Conservation (phyloP, 1,284 basidiomycete genomes). For the Austroboletus olivaceoglutinosus region DNA sequence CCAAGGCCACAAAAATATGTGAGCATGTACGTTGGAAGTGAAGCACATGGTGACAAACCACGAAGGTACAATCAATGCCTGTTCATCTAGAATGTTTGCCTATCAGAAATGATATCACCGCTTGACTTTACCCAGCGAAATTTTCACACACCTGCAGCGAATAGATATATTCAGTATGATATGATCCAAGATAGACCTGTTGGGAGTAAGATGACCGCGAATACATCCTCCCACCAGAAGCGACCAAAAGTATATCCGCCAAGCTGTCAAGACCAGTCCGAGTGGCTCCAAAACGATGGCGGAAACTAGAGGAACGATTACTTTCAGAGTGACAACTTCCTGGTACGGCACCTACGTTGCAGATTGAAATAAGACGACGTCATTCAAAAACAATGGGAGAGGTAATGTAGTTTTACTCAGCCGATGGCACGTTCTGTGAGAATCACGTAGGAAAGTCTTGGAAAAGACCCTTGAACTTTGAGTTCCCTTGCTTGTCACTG, state of each 20-base stretch:
- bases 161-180: conserved; percentile 1
- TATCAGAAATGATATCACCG: not conserved
- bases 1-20: not conserved
- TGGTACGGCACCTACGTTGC: not conserved
- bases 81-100: not conserved
- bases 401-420: too few relatives aligned
- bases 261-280: conserved; percentile 9
- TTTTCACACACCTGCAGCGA: not conserved
- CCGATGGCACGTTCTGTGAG: too few relatives aligned
- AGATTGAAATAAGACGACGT: not conserved
- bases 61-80: not conserved
- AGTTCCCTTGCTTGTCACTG: too few relatives aligned
- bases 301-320: not conserved
- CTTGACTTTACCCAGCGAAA: not conserved
- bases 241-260: conserved; percentile 13
- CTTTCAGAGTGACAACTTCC: not conserved
- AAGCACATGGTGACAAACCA: not conserved
- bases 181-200: not conserved
- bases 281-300: not conserved
- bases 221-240: conserved; percentile 17
- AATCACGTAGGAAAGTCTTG: too few relatives aligned
- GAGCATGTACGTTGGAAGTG: not conserved
- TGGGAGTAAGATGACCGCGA: conserved; percentile 2
- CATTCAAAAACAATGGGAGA: not conserved
- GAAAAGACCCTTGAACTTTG: too few relatives aligned